Conservation (phyloP, 164 flowering plant species). For the Magnolia kwangsiensis region DNA sequence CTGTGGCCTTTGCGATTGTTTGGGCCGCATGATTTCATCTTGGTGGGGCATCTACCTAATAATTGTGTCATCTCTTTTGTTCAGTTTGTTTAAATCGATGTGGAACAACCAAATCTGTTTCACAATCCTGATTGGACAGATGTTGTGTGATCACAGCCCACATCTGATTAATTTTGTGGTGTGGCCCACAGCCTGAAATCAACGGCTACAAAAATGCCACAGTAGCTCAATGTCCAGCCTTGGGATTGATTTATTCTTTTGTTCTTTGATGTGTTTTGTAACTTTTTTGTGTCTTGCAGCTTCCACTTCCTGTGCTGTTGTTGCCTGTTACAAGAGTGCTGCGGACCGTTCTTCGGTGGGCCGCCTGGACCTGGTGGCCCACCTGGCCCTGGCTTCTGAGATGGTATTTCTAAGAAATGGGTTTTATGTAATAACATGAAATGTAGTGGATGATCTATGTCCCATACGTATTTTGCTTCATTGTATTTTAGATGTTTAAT, state of each 20-base stretch:
- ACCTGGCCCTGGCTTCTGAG: conserved; percentile 1
- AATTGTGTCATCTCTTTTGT: background rate
- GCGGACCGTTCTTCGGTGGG: conserved; percentile 4
- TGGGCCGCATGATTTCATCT: background rate
- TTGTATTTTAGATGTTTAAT: background rate
- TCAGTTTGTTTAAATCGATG: background rate
- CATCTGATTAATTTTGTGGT: too few species aligned
- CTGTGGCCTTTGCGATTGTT: conserved; percentile 1
- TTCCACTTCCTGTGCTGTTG: conserved; percentile 8
- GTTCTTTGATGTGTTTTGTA: background rate
- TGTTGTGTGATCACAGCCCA: too few species aligned
- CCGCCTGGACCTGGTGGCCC: conserved; percentile 4
- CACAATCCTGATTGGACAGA: too few species aligned
- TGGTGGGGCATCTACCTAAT: background rate
- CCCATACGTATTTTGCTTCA: background rate
- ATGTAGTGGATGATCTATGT: background rate
- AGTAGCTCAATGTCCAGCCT: background rate
- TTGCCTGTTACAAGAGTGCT: background rate
- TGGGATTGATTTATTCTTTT: background rate
- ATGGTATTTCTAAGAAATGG: background rate
- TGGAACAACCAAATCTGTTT: too few species aligned
- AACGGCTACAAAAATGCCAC: too few species aligned
- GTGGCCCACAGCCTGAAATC: too few species aligned
- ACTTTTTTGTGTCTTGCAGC: background rate
- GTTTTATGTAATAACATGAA: background rate